Evolutionary conservation across 129 eudicot species (phyloP), one percentile per base, ranked within the genome.

Genomic region (Artemisia argyi): DNA sequence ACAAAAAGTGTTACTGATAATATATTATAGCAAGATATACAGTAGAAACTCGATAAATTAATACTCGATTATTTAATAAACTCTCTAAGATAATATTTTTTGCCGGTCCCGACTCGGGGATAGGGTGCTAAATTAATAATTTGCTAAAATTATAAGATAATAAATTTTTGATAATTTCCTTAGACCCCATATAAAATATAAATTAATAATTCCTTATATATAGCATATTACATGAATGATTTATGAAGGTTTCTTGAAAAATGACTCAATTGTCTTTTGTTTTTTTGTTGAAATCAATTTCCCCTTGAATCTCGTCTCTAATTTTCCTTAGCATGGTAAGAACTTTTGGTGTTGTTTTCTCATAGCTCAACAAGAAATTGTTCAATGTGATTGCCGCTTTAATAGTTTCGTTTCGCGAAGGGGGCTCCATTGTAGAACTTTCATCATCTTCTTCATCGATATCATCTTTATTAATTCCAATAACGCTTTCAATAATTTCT

Each of bases 111-210:
- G 73, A 75, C 57, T 75, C 79, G 79, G 68, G 66, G 79, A 75
- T 66, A 75, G 61, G 79, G 60, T 75, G 79, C 60, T 75, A 57
- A 76, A 76, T 68, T 76, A 76, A 76, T 66, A 76, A 76, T 76
- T 76, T 74, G 80, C 80, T 76, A 76, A 76, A 76, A 76, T 76
- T 76, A 76, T 76, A 66, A 76, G 80, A 76, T 76, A 66, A 67
- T 66, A 76, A 74, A 67, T 56, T 76, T 76, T 76, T 76, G 74
- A 76, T 67, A 75, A 75, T 75, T 75, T 66, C 73, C 66, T 56
- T 73, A 73, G 77, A 61, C 76, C 76, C 44, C 44, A 55, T 71
- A 54, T 54, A 71, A 69, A 69, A 69, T 51, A 69, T 69, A 69
- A 69, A 69, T 69, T 69, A 69, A 69, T 53, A 69, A 69, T 69